These are phyloP conservation scores for Cephaloascus fragrans DNA, from an alignment of 805 yeast species.

Conservation along the genomic window DNA sequence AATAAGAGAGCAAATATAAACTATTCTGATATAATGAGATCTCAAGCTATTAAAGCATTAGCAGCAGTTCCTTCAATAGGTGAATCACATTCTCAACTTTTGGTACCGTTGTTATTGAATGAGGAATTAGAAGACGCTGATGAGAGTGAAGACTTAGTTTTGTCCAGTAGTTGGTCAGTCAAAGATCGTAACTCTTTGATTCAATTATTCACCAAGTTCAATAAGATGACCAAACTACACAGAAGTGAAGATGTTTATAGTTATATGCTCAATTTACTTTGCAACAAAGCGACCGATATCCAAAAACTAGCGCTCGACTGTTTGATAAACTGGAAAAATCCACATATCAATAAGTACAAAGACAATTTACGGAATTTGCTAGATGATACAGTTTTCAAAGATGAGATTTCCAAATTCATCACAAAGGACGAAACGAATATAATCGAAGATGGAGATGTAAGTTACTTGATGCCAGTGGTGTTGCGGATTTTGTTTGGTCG, in stretches of 20 bases:
- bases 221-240: slow-evolving; percentile 45
- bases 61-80: slow-evolving; percentile 54
- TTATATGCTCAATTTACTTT: slow-evolving; percentile 44
- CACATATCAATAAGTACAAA: slow-evolving; percentile 52
- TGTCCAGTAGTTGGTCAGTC: slow-evolving; percentile 25
- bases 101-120: slow-evolving; percentile 50
- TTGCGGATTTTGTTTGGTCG: slow-evolving; percentile 79
- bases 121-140: slow-evolving; percentile 17
- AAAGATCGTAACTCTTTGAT: slow-evolving; percentile 51
- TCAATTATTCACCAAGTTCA: slow-evolving; percentile 55
- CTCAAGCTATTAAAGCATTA: slow-evolving; percentile 50
- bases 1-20: slow-evolving; percentile 21
- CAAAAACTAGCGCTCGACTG: slow-evolving; percentile 70
- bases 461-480: slow-evolving; percentile 56
- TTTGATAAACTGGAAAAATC: slow-evolving; percentile 53
- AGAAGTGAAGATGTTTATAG: slow-evolving; percentile 43
- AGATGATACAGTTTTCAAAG: slow-evolving; percentile 78
- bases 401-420: slow-evolving; percentile 65
- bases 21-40: slow-evolving; percentile 38
- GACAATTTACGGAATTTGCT: slow-evolving; percentile 67
- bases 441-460: slow-evolving; percentile 54
- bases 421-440: slow-evolving; percentile 37
- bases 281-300: slow-evolving; percentile 48
- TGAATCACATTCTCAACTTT: slow-evolving; percentile 46
- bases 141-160: slow-evolving; percentile 3